Evolutionary conservation across 2,329 filamentous ascomycete species (phyloP).

Genomic region (Fulvia fulva): DNA sequence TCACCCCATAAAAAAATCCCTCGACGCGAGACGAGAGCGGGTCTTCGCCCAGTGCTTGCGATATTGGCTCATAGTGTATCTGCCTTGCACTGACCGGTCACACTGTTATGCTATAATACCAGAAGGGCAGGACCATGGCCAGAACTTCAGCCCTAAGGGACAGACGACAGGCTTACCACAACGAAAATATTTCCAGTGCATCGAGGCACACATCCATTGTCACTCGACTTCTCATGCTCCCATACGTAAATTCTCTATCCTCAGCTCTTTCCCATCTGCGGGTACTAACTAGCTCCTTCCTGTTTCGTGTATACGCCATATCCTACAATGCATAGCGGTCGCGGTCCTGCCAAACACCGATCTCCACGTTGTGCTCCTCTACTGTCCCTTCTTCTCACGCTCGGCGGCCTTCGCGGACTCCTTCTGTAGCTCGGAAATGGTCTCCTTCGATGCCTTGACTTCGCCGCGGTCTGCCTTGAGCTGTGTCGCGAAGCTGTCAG

Average conservation of each 20-base stretch:
- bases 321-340: neutral
- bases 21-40: too few species aligned
- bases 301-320: neutral
- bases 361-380: neutral
- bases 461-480: slow-evolving; percentile 37
- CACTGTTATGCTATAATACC: too few species aligned
- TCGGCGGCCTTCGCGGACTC: slow-evolving; percentile 33
- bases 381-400: slow-evolving; percentile 22
- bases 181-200: too few species aligned
- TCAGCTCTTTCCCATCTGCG: neutral
- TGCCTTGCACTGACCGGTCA: too few species aligned
- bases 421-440: slow-evolving; percentile 34
- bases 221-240: neutral
- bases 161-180: too few species aligned
- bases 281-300: too few species aligned
- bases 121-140: too few species aligned
- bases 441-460: slow-evolving; percentile 25
- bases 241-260: neutral
- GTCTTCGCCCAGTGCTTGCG: too few species aligned
- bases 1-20: too few species aligned
- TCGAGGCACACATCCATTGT: too few species aligned
- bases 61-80: too few species aligned
- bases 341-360: neutral
- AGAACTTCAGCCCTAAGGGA: too few species aligned
- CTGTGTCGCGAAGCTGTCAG: slow-evolving; percentile 18